A percentile compares a stretch with the other conserved stretches of the same genome.
Evolutionary conservation across 768 basidiomycete genomes (phyloP).

Genomic region (Mycena venus): DNA sequence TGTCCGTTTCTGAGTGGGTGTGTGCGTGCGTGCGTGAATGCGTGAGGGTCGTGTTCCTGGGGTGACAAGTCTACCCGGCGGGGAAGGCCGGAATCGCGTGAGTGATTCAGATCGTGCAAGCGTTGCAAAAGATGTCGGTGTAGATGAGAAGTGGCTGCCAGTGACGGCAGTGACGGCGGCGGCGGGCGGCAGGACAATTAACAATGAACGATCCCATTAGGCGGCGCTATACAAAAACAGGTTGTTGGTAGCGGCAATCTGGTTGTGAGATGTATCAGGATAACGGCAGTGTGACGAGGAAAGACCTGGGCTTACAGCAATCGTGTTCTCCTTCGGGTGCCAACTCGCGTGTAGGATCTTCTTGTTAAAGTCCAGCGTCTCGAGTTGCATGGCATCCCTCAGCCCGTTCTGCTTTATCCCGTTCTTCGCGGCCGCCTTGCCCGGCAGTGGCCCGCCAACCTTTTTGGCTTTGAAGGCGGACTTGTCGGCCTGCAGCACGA

Average conservation of each 20-base stretch:
- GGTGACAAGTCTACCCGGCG: constrained; percentile 27
- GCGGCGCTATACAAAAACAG: constrained; percentile 88
- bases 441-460: constrained; percentile 88
- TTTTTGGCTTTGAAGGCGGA: constrained; percentile 99
- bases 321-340: constrained; percentile 99
- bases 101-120: constrained; percentile 32
- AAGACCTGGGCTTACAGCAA: constrained; percentile 77
- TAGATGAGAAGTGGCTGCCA: constrained; percentile 20
- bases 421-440: constrained; percentile 79
- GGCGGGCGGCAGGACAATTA: not conserved
- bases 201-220: constrained; percentile 47
- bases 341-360: constrained; percentile 96
- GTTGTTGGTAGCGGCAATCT: constrained; percentile 99
- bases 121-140: constrained; percentile 29
- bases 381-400: constrained; percentile 89
- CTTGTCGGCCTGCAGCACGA: constrained; percentile 98
- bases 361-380: constrained; percentile 94
- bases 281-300: not conserved
- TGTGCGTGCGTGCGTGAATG: constrained; percentile 24
- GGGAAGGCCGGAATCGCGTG: constrained; percentile 16
- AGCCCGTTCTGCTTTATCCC: constrained; percentile 79
- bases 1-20: constrained; percentile 28
- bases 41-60: constrained; percentile 33
- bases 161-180: not conserved
- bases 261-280: constrained; percentile 10